Conservation (phyloP, 805 yeast genomes). For the Kluyveromyces dobzhanskii region DNA sequence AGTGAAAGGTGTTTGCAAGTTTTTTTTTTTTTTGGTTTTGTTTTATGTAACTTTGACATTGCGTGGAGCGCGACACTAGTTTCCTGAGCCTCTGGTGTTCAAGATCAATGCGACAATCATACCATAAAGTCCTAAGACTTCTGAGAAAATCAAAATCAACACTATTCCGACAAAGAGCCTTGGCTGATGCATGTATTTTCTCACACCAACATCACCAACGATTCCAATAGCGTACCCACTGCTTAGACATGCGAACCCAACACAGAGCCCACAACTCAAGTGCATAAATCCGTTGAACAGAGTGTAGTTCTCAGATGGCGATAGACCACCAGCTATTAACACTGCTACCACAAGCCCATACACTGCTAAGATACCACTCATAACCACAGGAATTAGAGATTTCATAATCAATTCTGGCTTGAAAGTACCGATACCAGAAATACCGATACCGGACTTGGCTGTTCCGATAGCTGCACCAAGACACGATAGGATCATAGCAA, state of each 20-base stretch:
- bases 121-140: slow-evolving; percentile 84
- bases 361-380: slow-evolving; percentile 95
- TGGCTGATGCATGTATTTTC: slow-evolving; percentile 83
- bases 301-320: slow-evolving; percentile 72
- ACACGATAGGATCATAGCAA: slow-evolving; percentile 84
- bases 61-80: neutral
- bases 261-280: slow-evolving; percentile 89
- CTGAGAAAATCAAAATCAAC: slow-evolving; percentile 82
- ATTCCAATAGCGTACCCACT: slow-evolving; percentile 95
- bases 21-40: too few relatives aligned
- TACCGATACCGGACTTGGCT: slow-evolving; percentile 97
- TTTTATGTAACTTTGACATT: too few relatives aligned
- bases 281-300: slow-evolving; percentile 97
- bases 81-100: slow-evolving; percentile 77
- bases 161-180: slow-evolving; percentile 85
- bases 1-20: too few relatives aligned
- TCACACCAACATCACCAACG: slow-evolving; percentile 89
- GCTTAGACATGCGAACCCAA: slow-evolving; percentile 93
- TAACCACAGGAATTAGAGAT: slow-evolving; percentile 91
- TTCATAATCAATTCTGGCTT: slow-evolving; percentile 96
- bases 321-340: slow-evolving; percentile 82
- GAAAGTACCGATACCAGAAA: slow-evolving; percentile 95
- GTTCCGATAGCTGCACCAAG: slow-evolving; percentile 99
- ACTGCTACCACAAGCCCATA: slow-evolving; percentile 97
- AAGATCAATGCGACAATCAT: slow-evolving; percentile 91